phyloP scores from a whole-genome alignment of 2,329 filamentous ascomycete genomes.

The Sordariomycetes sp. region DNA sequence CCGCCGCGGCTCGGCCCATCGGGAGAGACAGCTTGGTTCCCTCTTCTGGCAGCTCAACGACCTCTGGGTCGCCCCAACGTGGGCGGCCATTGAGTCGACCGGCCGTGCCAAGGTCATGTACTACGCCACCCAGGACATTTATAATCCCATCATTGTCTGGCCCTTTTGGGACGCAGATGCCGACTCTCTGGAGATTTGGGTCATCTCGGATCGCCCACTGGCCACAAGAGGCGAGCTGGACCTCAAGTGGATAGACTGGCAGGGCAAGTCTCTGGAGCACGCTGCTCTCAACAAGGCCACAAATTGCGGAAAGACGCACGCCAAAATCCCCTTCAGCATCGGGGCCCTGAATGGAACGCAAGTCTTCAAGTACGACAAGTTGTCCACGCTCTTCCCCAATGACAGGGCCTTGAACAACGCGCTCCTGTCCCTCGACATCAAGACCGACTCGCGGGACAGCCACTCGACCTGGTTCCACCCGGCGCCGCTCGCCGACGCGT shows the following conservation, averaged over 20 bases:
- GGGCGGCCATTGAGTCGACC: slow-evolving; percentile 54
- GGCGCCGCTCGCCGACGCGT: neutral
- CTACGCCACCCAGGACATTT: slow-evolving; percentile 48
- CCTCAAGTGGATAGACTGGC: slow-evolving; percentile 6
- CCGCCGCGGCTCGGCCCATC: slow-evolving; percentile 45
- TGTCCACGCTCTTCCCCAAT: no score
- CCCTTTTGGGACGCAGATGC: slow-evolving; percentile 43
- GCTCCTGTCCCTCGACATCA: neutral
- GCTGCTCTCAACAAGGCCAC: neutral
- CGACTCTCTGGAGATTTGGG: slow-evolving; percentile 36
- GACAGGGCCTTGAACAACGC: neutral
- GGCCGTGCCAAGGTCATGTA: slow-evolving; percentile 56
- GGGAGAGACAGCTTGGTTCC: slow-evolving; percentile 47
- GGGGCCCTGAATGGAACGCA: no score
- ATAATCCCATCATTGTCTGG: slow-evolving; percentile 48
- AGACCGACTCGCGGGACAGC: no score
- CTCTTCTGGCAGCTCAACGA: slow-evolving; percentile 60
- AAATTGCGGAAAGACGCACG: neutral
- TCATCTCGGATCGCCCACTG: slow-evolving; percentile 5
- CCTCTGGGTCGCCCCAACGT: slow-evolving; percentile 55
- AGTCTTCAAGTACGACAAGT: no score
- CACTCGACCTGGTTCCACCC: neutral
- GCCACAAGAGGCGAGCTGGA: slow-evolving; percentile 1
- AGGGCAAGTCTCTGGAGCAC: slow-evolving; percentile 1
- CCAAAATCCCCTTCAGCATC: no score